phyloP scores from a whole-genome alignment of 805 yeast species.

The Pichia nanzhaoensis region DNA sequence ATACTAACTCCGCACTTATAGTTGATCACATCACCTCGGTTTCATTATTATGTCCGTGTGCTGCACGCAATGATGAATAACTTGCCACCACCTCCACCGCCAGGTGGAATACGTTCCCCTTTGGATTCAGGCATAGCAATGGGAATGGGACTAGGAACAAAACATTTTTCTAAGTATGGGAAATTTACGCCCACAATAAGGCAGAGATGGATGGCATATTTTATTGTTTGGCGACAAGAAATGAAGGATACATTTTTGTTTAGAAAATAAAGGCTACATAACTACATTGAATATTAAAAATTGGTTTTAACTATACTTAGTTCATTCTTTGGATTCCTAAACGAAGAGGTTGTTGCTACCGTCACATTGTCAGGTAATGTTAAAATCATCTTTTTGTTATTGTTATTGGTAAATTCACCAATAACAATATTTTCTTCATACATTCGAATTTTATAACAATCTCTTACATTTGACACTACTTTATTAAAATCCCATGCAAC shows the following conservation, averaged over 20 bases:
- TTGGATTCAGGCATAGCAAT: background rate
- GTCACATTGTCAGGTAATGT: conserved; percentile 74
- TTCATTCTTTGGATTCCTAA: conserved; percentile 43
- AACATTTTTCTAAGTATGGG: background rate
- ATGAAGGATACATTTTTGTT: conserved; percentile 48
- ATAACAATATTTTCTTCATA: conserved; percentile 59
- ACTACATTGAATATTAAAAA: conserved; percentile 4
- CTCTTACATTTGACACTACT: conserved; percentile 44
- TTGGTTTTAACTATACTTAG: conserved; percentile 24
- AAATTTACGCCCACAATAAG: conserved; percentile 39
- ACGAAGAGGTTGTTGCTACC: conserved; percentile 53
- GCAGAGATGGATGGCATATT: conserved; percentile 57
- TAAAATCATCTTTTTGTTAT: conserved; percentile 62
- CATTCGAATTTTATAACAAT: conserved; percentile 56
- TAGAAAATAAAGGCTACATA: conserved; percentile 19
- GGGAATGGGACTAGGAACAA: background rate
- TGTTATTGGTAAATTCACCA: conserved; percentile 72
- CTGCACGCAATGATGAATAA: conserved; percentile 62
- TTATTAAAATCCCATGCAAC: conserved; percentile 71
- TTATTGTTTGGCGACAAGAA: conserved; percentile 55
- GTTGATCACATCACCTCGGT: conserved; percentile 51
- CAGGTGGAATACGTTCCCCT: conserved; percentile 2
- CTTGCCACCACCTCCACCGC: conserved; percentile 40
- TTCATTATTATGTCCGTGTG: conserved; percentile 55
- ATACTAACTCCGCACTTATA: conserved; percentile 10